Evolutionary conservation across 768 basidiomycete genomes (phyloP).

Genomic region (Symmetrospora coprosmae): DNA sequence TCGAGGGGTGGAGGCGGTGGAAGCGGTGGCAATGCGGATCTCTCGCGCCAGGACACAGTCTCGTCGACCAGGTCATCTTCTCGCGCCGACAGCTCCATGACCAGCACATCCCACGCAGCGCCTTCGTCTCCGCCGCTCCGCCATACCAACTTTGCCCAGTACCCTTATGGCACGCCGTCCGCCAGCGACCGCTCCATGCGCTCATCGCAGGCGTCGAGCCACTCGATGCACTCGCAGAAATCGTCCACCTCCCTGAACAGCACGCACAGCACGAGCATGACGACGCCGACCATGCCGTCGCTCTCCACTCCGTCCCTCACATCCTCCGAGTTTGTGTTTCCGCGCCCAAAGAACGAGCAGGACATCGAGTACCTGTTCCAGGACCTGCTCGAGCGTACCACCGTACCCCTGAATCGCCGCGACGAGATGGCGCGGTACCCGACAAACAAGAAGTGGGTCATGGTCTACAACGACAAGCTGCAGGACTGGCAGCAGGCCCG

Average conservation of each 20-base stretch:
- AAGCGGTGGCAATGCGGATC: no score
- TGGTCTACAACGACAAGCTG: constrained; percentile 71
- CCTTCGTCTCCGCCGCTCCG: no score
- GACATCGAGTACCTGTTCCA: constrained; percentile 72
- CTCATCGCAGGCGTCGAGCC: constrained; percentile 4
- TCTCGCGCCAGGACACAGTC: no score
- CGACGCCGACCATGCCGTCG: background rate
- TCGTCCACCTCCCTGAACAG: constrained; percentile 12
- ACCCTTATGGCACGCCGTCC: no score
- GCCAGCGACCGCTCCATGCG: background rate
- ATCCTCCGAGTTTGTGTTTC: constrained; percentile 50
- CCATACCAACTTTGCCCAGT: no score
- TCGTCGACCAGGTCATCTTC: no score
- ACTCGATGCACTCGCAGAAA: constrained; percentile 9
- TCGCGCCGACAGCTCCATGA: no score
- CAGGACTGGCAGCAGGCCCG: constrained; percentile 59
- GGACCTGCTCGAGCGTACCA: constrained; percentile 55
- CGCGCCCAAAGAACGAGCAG: constrained; percentile 58
- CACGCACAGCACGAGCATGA: no score
- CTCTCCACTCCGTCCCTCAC: constrained; percentile 6
- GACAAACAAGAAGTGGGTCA: constrained; percentile 79
- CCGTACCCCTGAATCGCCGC: constrained; percentile 19
- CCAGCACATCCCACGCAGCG: no score
- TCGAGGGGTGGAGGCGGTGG: no score
- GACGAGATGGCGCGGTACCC: constrained; percentile 47